Conservation (phyloP, 768 basidiomycete species). For the Pulveroboletus frians region DNA sequence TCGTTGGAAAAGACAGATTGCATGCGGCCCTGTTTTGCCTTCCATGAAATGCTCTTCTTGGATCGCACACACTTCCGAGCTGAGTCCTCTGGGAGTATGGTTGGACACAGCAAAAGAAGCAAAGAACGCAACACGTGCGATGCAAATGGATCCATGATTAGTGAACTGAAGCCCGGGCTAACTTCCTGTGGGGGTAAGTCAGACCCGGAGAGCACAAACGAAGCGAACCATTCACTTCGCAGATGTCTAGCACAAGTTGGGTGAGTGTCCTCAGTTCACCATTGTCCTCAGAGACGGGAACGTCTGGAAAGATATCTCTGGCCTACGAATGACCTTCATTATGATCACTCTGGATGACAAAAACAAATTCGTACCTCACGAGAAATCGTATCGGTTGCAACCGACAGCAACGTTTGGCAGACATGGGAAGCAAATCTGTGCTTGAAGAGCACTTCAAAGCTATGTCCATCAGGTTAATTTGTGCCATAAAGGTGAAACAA, state of each 20-base stretch:
- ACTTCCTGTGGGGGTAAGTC: slow-evolving; percentile 52
- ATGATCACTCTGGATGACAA: neutral
- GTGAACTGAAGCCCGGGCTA: slow-evolving; percentile 50
- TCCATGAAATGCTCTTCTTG: slow-evolving; percentile 80
- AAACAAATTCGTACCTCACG: slow-evolving; percentile 51
- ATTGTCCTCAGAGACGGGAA: slow-evolving; percentile 42
- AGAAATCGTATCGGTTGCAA: slow-evolving; percentile 56
- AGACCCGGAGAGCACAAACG: slow-evolving; percentile 14
- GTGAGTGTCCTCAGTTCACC: slow-evolving; percentile 69
- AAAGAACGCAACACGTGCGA: slow-evolving; percentile 86
- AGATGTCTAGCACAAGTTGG: slow-evolving; percentile 57
- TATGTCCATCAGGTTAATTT: slow-evolving; percentile 21
- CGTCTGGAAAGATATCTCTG: slow-evolving; percentile 47
- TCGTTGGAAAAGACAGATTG: slow-evolving; percentile 65
- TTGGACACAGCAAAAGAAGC: slow-evolving; percentile 70
- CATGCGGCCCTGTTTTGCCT: slow-evolving; percentile 74
- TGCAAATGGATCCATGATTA: slow-evolving; percentile 82
- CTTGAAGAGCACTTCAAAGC: slow-evolving; percentile 58
- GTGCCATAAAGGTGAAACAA: slow-evolving; percentile 4
- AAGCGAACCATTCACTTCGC: slow-evolving; percentile 44
- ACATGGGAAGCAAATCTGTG: slow-evolving; percentile 96
- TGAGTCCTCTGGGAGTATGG: slow-evolving; percentile 38
- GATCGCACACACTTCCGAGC: slow-evolving; percentile 55
- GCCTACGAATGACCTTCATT: slow-evolving; percentile 33
- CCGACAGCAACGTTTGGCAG: slow-evolving; percentile 79